Percentiles rank a stretch among this genome's conserved stretches.
These are phyloP conservation scores for Ceratopteris richardii DNA, from an alignment of 75 land plant genomes.

Conservation along the genomic window DNA sequence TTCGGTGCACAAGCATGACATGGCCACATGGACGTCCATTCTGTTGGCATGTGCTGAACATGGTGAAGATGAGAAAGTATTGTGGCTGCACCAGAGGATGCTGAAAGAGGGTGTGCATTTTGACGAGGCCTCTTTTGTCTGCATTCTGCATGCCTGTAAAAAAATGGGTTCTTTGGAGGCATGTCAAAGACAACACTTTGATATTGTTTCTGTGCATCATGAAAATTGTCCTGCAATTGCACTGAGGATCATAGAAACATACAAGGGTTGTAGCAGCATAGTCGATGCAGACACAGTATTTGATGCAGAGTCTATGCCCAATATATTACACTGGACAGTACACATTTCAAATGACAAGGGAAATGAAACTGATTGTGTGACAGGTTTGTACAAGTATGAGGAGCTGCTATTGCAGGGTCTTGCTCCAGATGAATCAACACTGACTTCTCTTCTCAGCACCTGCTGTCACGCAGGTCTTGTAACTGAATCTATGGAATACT, in stretches of 20 bases:
- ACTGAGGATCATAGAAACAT: background rate
- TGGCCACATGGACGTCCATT: slow-evolving; percentile 15
- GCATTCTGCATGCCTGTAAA: background rate
- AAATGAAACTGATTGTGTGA: background rate
- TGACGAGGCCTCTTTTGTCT: background rate
- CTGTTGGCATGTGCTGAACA: slow-evolving; percentile 3
- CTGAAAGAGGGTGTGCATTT: slow-evolving; percentile 10
- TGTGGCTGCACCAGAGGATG: slow-evolving; percentile 36
- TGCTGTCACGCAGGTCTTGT: background rate
- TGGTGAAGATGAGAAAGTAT: slow-evolving; percentile 17
- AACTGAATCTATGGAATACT: background rate
- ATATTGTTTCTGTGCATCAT: background rate
- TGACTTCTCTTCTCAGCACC: background rate
- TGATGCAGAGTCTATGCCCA: background rate
- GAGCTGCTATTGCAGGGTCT: background rate
- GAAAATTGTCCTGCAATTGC: background rate
- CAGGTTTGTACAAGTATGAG: background rate
- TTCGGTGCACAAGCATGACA: slow-evolving; percentile 8
- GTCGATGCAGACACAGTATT: background rate
- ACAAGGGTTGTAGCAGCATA: background rate
- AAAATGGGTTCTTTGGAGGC: background rate
- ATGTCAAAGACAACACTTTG: background rate
- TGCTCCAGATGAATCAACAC: background rate
- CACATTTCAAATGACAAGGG: background rate
- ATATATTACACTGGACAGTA: background rate